Base-by-base conservation (phyloP, 2,329 filamentous ascomycete species). In the Xylariales sp. region DNA sequence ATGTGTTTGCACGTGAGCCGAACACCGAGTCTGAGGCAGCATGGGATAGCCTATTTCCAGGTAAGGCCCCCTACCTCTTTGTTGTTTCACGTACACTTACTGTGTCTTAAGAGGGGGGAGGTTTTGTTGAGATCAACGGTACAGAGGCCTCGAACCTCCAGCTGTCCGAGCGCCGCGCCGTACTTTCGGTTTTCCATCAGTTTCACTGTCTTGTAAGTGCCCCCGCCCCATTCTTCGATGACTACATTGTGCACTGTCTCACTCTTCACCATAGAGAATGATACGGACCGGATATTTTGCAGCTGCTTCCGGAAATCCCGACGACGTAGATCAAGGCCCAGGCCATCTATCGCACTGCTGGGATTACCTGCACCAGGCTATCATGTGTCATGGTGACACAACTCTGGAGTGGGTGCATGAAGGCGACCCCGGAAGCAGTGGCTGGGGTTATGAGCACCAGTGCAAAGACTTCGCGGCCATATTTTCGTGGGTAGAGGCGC, bases 361-460 rank as follows among this genome's bases (percentile, higher is more conserved):
- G 34, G 36, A 55, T 28, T 55, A 55, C 18, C 9, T 55, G 3
- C 52, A 16, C 8, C n/a, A 55, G 36, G 52, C n/a, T 28, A 55
- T 55, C 10, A 41, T 5, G n/a, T 55, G 52, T 34, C 5, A 23
- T 23, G 34, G n/a, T 9, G 32, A 54, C 9, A 54, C n/a, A 9
- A 54, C 32, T 41, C n/a, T 41, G n/a, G 52, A 54, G 34, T 54
- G n/a, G 6, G 52, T 41, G n/a, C 52, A 54, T 23, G n/a, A 41
- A 28, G 52, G 52, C 4, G 34, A 55, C 18, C 52, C 36, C 6
- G 52, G 34, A 41, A 55, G 52, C 8, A 41, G 36, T 28, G 52
- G 52, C 8, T 55, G 52, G 52, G 52, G 36, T 2, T 41, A 55
- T 43, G 52, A 55, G 18, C 52, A 55, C 18, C 8, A 55, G 52